Evolutionary conservation across 2,329 filamentous ascomycete species (phyloP), one percentile per base, ranked within the genome.

Genomic region (Claviceps citrina): DNA sequence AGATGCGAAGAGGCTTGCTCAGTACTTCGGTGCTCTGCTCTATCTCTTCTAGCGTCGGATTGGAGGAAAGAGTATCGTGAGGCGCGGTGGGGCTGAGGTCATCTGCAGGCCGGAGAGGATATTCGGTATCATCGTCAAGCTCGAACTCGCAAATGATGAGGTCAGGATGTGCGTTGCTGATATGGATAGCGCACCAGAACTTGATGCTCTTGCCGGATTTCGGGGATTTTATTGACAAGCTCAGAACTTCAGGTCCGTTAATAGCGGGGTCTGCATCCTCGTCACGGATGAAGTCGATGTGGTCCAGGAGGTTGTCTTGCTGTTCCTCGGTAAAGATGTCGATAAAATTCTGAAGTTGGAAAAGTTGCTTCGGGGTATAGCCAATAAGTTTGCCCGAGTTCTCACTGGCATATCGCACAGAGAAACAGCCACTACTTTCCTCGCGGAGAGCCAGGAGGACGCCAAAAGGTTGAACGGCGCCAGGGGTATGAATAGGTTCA

Each of bases 61-160:
- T 72, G 31, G 77, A 75, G 10, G 76, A 67, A 3, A 93, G 62
- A 0, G 84, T 93, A 51, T 91, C 81, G 54, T 82, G 74, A 0
- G 84, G 79, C 0, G 65, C 58, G 7, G 78, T 74, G 0, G 76
- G 76, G 0, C 70, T 75, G 4, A 61, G 51, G 31, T 81, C 75
- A 36, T 73, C 70, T 3, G 58, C 51, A 3, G 81, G 78, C 1
- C 79, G 73, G 6, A 87, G 60, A 1, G 84, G 84, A 49, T 78
- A 73, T 4, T 72, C 57, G 0, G 65, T 58, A 46, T 93, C 84
- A 45, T 93, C 81, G 54, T 93, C 84, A 2, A 85, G 59, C 54
- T 94, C 86, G 43, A 94, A 89, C 52, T 94, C 86, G 64, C 84
- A 93, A 8, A 94, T 81, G 22, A 93, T 65, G 19, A 89, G 58